Conservation (phyloP, 176 grass and related monocot genomes). For the Aegilops tauschii region DNA sequence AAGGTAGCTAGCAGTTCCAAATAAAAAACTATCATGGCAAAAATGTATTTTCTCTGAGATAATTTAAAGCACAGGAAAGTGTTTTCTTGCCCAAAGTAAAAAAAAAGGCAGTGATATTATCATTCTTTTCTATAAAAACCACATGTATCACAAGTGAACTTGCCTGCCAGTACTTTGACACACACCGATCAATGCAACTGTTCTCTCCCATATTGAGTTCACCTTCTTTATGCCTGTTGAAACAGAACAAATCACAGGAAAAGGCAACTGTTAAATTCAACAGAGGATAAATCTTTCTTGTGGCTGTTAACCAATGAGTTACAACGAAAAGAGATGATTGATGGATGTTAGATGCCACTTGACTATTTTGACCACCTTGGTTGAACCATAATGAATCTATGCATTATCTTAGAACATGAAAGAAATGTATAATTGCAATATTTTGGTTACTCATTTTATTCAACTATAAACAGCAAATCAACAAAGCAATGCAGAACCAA, state of each 20-base stretch:
- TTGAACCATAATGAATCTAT: background rate
- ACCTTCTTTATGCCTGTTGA: constrained; percentile 83
- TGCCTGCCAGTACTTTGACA: constrained; percentile 97
- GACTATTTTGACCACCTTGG: background rate
- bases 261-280: background rate
- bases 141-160: constrained; percentile 21
- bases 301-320: background rate
- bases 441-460: background rate
- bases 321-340: background rate
- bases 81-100: background rate
- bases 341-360: background rate
- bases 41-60: background rate
- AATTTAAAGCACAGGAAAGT: background rate
- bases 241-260: constrained; percentile 1
- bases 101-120: background rate
- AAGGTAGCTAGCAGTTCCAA: background rate
- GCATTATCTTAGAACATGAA: background rate
- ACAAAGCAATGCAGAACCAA: background rate
- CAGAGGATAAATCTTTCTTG: background rate
- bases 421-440: background rate
- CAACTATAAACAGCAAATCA: background rate
- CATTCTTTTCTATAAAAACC: background rate
- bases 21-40: background rate
- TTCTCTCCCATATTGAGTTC: constrained; percentile 99
- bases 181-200: constrained; percentile 97